Conservation (phyloP, 768 basidiomycete genomes). For the Xanthoconium stramineum region DNA sequence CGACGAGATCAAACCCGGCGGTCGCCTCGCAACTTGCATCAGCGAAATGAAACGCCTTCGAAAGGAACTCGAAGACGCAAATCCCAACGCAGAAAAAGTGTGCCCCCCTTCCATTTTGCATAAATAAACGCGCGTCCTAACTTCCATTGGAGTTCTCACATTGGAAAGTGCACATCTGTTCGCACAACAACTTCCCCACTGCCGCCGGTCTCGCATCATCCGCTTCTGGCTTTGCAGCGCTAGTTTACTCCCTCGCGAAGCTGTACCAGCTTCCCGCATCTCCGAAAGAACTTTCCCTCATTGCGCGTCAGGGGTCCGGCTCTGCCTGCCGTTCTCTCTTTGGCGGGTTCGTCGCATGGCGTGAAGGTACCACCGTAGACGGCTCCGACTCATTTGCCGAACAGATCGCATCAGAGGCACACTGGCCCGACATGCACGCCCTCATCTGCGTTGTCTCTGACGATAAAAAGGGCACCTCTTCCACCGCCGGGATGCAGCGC, state of each 20-base stretch:
- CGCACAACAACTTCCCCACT: slow-evolving; percentile 98
- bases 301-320: slow-evolving; percentile 96
- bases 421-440: slow-evolving; percentile 97
- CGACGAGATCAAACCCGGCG: slow-evolving; percentile 81
- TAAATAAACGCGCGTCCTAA: not conserved
- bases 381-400: slow-evolving; percentile 88
- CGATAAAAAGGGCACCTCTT: slow-evolving; percentile 93
- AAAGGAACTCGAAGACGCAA: slow-evolving; percentile 67
- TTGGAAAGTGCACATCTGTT: slow-evolving; percentile 82
- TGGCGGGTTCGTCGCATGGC: slow-evolving; percentile 97
- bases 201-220: slow-evolving; percentile 98
- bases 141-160: slow-evolving; percentile 15
- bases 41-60: slow-evolving; percentile 79
- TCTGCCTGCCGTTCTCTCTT: slow-evolving; percentile 97
- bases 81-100: slow-evolving; percentile 66
- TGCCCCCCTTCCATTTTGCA: not conserved
- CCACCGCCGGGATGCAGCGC: slow-evolving; percentile 95
- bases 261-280: slow-evolving; percentile 80
- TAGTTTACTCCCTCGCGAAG: slow-evolving; percentile 82
- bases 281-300: slow-evolving; percentile 82
- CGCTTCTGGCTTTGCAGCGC: slow-evolving; percentile 94
- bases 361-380: slow-evolving; percentile 47
- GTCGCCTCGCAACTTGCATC: slow-evolving; percentile 83
- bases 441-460: slow-evolving; percentile 96
- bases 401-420: slow-evolving; percentile 75